Evolutionary conservation across 129 eudicot genomes (phyloP), one percentile per base, ranked within the genome.

Genomic region (Erigeron canadensis): DNA sequence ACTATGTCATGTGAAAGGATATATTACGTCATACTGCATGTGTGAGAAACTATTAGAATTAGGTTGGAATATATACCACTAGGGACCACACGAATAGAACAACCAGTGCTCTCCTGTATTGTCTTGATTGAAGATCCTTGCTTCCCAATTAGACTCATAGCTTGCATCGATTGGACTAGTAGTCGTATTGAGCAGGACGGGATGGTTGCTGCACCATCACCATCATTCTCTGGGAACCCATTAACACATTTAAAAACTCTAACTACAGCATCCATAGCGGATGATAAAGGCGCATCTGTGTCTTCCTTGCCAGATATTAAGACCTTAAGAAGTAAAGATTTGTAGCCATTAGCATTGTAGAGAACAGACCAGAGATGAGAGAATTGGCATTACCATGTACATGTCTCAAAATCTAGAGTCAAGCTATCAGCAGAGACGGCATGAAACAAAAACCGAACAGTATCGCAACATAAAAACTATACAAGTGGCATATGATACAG

Each of bases 201-300:
- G 70, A 74, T 58, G 16, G 78, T 50, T 55, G 75, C 51, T 17
- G 60, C 41, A 48, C 17, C 75, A 69, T 74, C 87, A 70, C 57
- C 80, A 16, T 82, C 93, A 43, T 23, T 63, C 60, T 78, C 86
- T 44, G 83, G 69, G 10, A 89, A 71, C 6, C 93, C 90, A 67
- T 61, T 71, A 8, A 89, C 66, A 37, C 74, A 81, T 69, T 82
- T 86, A 53, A 80, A 82, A 8, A 86, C 65, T 74, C 86, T 86
- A 75, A 89, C 74, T 44, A 76, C 86, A 10, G 96, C 96, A 78
- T 72, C 85, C 88, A 89, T 89, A 38, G 96, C 96, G 39, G 93
- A 87, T 45, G 96, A 78, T 18, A 86, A 34, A 4, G 79, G 70
- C 56, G 80, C 78, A 13, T 82, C 88, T 43, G 84, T 89, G 12